Conservation (phyloP, 192 early-diverging fungal genomes). For the Coemansia sp. region DNA sequence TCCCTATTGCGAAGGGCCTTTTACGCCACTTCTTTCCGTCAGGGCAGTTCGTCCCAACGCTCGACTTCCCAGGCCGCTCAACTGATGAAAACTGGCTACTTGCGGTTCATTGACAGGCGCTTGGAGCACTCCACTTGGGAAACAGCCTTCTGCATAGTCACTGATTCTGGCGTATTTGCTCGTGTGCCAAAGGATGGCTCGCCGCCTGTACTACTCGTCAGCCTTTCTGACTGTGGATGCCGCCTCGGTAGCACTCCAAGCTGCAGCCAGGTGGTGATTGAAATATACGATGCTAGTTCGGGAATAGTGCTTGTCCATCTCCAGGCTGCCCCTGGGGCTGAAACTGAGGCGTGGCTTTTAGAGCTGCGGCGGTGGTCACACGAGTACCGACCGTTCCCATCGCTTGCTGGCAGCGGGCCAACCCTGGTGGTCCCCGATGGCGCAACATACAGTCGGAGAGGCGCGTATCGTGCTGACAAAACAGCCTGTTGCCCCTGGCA, state of each 20-base stretch:
- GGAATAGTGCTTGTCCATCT: conserved; percentile 19
- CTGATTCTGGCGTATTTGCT: conserved; percentile 9
- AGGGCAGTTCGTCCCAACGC: background rate
- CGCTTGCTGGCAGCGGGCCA: background rate
- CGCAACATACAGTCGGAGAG: background rate
- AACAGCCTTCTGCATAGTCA: conserved; percentile 18
- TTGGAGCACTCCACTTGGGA: conserved; percentile 7
- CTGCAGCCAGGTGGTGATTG: conserved; percentile 11
- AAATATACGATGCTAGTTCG: conserved; percentile 13
- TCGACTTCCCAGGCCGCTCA: background rate
- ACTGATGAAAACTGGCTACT: conserved; percentile 26
- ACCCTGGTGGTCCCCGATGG: conserved; percentile 1
- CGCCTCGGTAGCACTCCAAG: background rate
- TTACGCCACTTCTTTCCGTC: background rate
- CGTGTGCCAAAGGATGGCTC: background rate
- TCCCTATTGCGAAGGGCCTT: background rate
- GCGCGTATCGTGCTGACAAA: conserved; percentile 5
- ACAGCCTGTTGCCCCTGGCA: conserved; percentile 8
- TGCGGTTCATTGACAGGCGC: conserved; percentile 35
- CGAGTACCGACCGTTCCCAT: background rate
- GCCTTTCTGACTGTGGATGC: background rate
- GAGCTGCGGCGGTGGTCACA: conserved; percentile 28
- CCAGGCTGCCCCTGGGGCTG: conserved; percentile 23
- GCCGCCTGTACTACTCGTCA: background rate
- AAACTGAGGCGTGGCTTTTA: conserved; percentile 39